Base-by-base conservation (phyloP, 2,329 filamentous ascomycete genomes). In the Arachnopeziza araneosa region DNA sequence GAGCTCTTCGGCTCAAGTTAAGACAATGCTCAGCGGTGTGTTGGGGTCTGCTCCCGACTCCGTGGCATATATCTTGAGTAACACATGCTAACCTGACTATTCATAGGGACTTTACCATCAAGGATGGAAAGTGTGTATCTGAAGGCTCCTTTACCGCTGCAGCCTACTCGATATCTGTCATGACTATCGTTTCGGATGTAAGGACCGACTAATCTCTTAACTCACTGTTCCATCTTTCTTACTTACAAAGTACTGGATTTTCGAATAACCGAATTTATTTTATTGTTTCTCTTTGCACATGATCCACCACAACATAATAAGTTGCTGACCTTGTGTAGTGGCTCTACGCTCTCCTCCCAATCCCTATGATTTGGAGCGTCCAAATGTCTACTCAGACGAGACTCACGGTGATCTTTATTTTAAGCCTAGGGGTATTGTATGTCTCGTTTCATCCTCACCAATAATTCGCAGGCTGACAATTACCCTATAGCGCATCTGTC, bases 401-500 rank as follows among this genome's bases (percentile, higher is more conserved):
- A 61, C 60, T 75, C 21, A 74, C 75, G 75, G 53, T 68, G 9
- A 44, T 53, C 1, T 52, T 64, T 17, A 58, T 68, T 22, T 56
- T 68, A 1, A 58, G 57, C 10, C 21, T 68, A 17, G 64, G 66
- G 23, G 53, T 66, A 3, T 66, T 67, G 63, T 66, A 59, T 44
- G 60, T 52, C 24, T 2, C 26, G 14, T 26, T 1, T 32, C 21
- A 19, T 22, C 19, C 30, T 9, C 32, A 24, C 36, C 2, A 3
- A 22, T n/a, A 59, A 17, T 19, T 44, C 36, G 4, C 36, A 44
- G 17, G 17, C 36, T 44, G 17, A 50, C 12, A 52, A 19, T 7
- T 22, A 50, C 17, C 21, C 24, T 22, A 50, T 54, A 80, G 79
- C 69, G 81, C 81, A 21, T 83, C 80, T 54, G 66, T 83, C 52